Base-by-base conservation (phyloP, 495 filamentous ascomycete genomes). In the Daldinia caldariorum region DNA sequence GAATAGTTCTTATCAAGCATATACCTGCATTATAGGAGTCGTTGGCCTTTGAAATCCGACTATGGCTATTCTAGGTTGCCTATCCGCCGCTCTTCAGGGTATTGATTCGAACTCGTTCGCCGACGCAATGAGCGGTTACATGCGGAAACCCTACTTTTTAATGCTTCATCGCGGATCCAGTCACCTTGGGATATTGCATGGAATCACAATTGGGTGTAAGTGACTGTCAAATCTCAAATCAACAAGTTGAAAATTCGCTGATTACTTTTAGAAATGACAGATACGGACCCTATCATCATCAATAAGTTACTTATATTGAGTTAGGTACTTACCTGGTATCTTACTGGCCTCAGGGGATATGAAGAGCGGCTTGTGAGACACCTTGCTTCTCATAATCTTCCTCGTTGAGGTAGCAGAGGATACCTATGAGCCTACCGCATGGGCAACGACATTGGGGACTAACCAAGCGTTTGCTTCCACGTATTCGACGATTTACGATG, bases 221-320 rank as follows among this genome's bases (percentile, higher is more conserved):
- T 7, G 6, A 10, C 2, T 35, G 26, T 26, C 3, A 26, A 26
- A 26, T 1, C 26, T 7, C 5, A 35, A 35, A 35, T 7, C 9
- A 35, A 10, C 34, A 35, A 7, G 34, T 35, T 1, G 9, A 35
- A 7, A 7, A 7, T 7, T 10, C 34, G 34, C 9, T 35, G 6
- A 35, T 35, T 7, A 5, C 6, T 5, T 69, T 61, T 39, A 60
- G 58, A 14, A 58, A 56, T 78, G 26, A 67, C 74, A 5, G 57
- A 56, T 13, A 60, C 71, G 26, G 71, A 74, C 26, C 60, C 45
- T 20, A 10, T 32, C 14, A 63, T 72, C 4, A 71, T 76, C 26
- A 61, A 69, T 74, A 53, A 37, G 64, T 66, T 20, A 38, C 2
- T 20, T 8, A 16, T 51, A 29, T 50, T 37, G 26, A 7, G 4